phyloP scores from a whole-genome alignment of 2,329 filamentous ascomycete species.

The Exserohilum turcica region DNA sequence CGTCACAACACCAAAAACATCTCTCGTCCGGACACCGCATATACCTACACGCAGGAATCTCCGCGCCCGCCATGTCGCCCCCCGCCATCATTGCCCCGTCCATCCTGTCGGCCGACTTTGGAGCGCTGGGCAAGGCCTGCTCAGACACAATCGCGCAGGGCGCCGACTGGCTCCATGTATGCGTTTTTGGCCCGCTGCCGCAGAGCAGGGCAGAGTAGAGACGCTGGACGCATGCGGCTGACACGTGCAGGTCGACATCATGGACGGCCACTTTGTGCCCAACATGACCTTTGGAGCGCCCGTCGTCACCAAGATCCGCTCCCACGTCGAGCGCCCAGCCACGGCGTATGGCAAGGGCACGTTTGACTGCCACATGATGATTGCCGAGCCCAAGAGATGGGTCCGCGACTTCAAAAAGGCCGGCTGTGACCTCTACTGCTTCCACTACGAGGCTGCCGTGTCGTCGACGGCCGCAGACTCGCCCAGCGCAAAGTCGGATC shows the following conservation, averaged over 20 bases:
- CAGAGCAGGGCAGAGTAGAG: background rate
- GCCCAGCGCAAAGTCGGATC: constrained; percentile 70
- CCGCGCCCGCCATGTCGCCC: constrained; percentile 70
- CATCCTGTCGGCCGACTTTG: constrained; percentile 98
- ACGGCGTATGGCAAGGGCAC: constrained; percentile 78
- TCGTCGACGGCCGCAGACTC: constrained; percentile 80
- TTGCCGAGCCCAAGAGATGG: constrained; percentile 99
- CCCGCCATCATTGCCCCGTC: constrained; percentile 95
- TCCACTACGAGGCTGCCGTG: constrained; percentile 96
- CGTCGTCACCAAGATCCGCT: constrained; percentile 90
- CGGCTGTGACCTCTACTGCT: constrained; percentile 98
- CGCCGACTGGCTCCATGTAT: constrained; percentile 61
- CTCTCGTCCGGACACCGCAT: constrained; percentile 9
- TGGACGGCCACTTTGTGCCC: constrained; percentile 98
- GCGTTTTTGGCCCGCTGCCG: constrained; percentile 9
- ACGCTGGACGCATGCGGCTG: constrained; percentile 23
- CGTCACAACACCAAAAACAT: constrained; percentile 40
- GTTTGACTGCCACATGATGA: constrained; percentile 99
- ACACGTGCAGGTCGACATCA: constrained; percentile 96
- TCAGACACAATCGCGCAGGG: constrained; percentile 81
- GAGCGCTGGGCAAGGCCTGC: constrained; percentile 83
- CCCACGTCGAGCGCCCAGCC: constrained; percentile 77
- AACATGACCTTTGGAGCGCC: constrained; percentile 97
- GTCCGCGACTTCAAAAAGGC: constrained; percentile 92
- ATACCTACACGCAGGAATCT: constrained; percentile 2